phyloP scores from a whole-genome alignment of 805 yeast genomes.

The Yamadazyma nakazawae region DNA sequence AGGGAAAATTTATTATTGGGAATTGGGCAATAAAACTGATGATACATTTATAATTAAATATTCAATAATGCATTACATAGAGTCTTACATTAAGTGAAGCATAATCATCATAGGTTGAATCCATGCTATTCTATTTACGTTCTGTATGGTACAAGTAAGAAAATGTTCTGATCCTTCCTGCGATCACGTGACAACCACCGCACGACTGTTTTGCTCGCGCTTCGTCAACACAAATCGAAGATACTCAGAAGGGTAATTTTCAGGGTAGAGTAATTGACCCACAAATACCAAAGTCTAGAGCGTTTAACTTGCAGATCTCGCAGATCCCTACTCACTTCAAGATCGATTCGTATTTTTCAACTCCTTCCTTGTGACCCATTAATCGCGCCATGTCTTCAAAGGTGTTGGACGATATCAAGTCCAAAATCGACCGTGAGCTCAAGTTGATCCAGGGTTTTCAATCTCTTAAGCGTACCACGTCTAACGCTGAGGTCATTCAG shows the following conservation, averaged over 20 bases:
- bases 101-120: too few species aligned
- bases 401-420: conserved; percentile 62
- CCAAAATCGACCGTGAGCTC: conserved; percentile 83
- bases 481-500: conserved; percentile 80
- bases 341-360: neutral
- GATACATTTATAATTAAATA: too few species aligned
- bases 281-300: neutral
- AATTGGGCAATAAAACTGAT: too few species aligned
- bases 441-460: conserved; percentile 88
- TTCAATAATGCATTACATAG: too few species aligned
- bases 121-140: too few species aligned
- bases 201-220: neutral
- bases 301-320: neutral
- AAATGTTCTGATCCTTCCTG: too few species aligned
- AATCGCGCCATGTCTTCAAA: conserved; percentile 9
- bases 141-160: too few species aligned
- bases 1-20: too few species aligned
- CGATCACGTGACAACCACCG: neutral
- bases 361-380: neutral
- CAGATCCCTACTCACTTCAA: neutral
- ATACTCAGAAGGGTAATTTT: neutral
- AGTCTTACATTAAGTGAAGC: too few species aligned
- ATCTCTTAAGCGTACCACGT: conserved; percentile 71
- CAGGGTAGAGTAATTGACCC: neutral
- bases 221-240: conserved; percentile 4